Evolutionary conservation across 2,329 filamentous ascomycete genomes (phyloP).

Genomic region (Alternaria burnsii): DNA sequence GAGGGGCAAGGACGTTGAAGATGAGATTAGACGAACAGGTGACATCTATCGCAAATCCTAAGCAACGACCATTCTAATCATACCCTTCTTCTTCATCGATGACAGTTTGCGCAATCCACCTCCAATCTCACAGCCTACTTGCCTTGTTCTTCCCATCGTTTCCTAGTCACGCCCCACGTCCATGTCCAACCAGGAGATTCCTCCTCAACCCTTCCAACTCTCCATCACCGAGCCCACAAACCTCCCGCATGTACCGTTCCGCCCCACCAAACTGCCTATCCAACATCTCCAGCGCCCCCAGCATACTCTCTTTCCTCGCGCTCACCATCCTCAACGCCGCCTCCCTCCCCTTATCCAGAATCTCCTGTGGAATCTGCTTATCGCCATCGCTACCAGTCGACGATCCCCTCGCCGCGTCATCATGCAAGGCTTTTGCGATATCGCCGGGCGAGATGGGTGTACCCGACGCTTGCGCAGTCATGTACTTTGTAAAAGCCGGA

Average conservation of each 20-base stretch:
- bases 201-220: constrained; percentile 61
- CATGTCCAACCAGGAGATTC: constrained; percentile 28
- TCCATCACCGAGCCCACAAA: constrained; percentile 65
- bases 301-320: constrained; percentile 61
- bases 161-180: neutral
- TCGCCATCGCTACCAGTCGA: constrained; percentile 23
- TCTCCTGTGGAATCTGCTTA: constrained; percentile 43
- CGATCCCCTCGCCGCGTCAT: constrained; percentile 31
- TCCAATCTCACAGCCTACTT: no score
- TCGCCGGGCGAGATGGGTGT: constrained; percentile 55
- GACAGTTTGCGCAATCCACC: no score
- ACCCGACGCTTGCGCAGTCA: constrained; percentile 21
- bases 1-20: constrained; percentile 57
- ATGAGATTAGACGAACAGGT: constrained; percentile 59
- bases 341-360: constrained; percentile 32
- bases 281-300: constrained; percentile 62
- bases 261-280: constrained; percentile 68
- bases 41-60: constrained; percentile 52
- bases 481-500: constrained; percentile 38
- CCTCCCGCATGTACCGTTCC: constrained; percentile 68
- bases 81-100: no score
- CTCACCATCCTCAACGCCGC: constrained; percentile 49
- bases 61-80: no score
- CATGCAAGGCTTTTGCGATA: constrained; percentile 58
- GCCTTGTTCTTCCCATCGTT: neutral